Base-by-base conservation (phyloP, 2,329 filamentous ascomycete species). In the Teratosphaeria zuluensis region DNA sequence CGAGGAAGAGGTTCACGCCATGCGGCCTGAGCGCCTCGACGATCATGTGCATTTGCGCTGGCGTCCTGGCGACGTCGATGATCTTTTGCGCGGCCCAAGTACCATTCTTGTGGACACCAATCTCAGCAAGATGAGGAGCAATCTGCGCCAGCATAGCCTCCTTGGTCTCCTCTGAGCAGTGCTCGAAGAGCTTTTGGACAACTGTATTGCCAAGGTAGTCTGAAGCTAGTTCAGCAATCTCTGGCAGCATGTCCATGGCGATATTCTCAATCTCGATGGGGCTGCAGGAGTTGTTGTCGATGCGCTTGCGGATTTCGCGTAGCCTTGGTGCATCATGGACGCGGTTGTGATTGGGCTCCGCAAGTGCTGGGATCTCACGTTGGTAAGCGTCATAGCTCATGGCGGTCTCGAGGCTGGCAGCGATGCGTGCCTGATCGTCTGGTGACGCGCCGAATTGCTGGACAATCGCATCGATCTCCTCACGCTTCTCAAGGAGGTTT, bases 31-130 rank as follows among this genome's bases (percentile, higher is more conserved):
- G 80, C 64, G 90, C 83, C 63, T 95, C 85, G 31, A 94, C 88
- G 69, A 99, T 92, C 76, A 90, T 78, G 53, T 80, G 77, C 86
- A 94, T 92, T 75, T 97, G 92, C 48, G 80, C 78, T 5, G 88
- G 85, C 0, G 88, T 90, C 75, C 94, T 90, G 73, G 91, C 92
- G 6, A 96, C 90, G 69, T 97, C 92, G 66, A 99, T 97, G 69
- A 99, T 97, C 81, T 97, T 99, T 76, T 99, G 94, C 1, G 94
- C 94, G 57, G 94, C 94, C 94, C 94, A 99, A 1, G 94, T 99
- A 62, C 94, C 94, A 69, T 99, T 99, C 83, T 99, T 99, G 81
- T 99, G 94, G 7, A 96, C 86, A 67, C 94, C 94, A 75, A 97
- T 96, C 75, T 97, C 92, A 30, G 92, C 91, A 72, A 97, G 83